phyloP scores from a whole-genome alignment of 495 filamentous ascomycete species.

The Beverwykella pulmonaria region DNA sequence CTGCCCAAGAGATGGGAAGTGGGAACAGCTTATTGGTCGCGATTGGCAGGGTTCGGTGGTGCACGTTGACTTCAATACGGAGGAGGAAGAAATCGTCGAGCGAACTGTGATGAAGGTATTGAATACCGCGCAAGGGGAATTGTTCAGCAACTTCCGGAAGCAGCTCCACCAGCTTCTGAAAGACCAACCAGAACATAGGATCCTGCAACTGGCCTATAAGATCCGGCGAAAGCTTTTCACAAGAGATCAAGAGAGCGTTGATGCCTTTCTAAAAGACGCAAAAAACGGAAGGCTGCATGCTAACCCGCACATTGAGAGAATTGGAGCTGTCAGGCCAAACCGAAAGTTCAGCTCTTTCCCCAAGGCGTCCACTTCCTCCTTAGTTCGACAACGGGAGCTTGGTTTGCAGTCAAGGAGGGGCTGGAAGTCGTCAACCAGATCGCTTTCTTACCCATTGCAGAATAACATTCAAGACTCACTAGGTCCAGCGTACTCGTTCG shows the following conservation, averaged over 20 bases:
- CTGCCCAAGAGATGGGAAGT: slow-evolving; percentile 9
- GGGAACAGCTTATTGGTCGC: slow-evolving; percentile 15
- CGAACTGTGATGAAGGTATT: slow-evolving; percentile 1
- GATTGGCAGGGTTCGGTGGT: slow-evolving; percentile 31
- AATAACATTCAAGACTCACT: slow-evolving; percentile 38
- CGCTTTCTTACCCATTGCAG: slow-evolving; percentile 35
- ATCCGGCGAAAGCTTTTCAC: slow-evolving; percentile 9
- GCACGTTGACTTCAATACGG: slow-evolving; percentile 34
- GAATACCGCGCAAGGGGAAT: not conserved
- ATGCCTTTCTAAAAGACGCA: slow-evolving; percentile 35
- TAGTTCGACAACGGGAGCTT: slow-evolving; percentile 43
- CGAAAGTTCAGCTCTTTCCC: slow-evolving; percentile 1
- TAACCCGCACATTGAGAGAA: slow-evolving; percentile 24
- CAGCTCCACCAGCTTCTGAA: slow-evolving; percentile 20
- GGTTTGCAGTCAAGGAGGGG: slow-evolving; percentile 35
- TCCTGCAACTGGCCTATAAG: slow-evolving; percentile 16
- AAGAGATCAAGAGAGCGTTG: slow-evolving; percentile 17
- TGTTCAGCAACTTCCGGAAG: slow-evolving; percentile 8
- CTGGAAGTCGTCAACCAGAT: slow-evolving; percentile 12
- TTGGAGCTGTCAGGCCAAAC: slow-evolving; percentile 19
- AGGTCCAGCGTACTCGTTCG: slow-evolving; percentile 39
- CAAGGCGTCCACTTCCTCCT: slow-evolving; percentile 17
- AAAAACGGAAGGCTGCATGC: slow-evolving; percentile 5
- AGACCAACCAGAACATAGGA: slow-evolving; percentile 15
- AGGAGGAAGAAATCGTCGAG: slow-evolving; percentile 27